Conservation (phyloP, 192 early-diverging fungal species). For the Linnemannia elongata region DNA sequence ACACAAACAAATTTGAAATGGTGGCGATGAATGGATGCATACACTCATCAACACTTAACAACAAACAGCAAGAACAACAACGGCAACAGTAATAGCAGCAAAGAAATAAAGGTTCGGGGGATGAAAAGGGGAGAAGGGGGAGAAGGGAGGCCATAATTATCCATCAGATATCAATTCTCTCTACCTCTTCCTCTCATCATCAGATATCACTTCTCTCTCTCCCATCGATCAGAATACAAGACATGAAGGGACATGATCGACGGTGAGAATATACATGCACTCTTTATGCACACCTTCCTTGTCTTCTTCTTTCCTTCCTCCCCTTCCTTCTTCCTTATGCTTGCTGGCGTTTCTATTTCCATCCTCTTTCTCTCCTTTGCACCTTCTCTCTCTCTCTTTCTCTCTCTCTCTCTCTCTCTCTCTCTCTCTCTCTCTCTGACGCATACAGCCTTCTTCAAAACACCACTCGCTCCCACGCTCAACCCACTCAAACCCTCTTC, state of each 20-base stretch:
- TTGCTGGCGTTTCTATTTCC: neutral
- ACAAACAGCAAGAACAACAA: no score
- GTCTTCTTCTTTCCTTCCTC: neutral
- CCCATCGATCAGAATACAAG: no score
- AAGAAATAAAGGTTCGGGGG: neutral
- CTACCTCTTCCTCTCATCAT: no score
- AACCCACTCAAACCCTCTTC: neutral
- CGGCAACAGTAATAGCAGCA: neutral
- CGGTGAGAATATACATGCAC: no score
- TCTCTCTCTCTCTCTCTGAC: neutral
- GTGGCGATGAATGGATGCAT: neutral
- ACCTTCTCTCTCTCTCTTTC: neutral
- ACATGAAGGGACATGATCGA: no score
- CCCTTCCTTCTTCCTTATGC: neutral
- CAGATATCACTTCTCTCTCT: no score
- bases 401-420: neutral
- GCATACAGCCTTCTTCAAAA: no score
- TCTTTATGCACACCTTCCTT: no score
- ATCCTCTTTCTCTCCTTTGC: neutral
- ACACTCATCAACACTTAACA: no score
- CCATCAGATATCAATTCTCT: neutral
- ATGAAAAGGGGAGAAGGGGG: neutral
- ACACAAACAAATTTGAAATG: neutral
- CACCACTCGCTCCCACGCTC: neutral
- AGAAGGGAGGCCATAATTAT: neutral